These are phyloP conservation scores for Lentinula novae-zelandiae DNA, from an alignment of 1,284 basidiomycete species.

Conservation along the genomic window DNA sequence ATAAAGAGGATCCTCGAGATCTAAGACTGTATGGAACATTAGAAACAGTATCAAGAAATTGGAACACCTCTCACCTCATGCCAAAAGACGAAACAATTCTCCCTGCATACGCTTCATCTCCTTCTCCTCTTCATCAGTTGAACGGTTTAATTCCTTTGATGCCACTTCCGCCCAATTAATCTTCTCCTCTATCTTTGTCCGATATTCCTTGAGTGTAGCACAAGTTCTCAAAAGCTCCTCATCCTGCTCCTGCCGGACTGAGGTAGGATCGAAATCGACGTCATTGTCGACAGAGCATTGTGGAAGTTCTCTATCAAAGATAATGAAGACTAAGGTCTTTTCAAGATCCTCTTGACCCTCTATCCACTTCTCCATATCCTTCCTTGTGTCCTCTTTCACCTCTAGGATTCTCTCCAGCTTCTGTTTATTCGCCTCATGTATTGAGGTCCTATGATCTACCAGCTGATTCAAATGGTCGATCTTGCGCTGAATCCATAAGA, in stretches of 20 bases:
- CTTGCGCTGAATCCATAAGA: neutral
- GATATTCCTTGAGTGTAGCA: neutral
- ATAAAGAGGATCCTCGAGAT: too few relatives aligned
- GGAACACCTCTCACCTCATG: neutral
- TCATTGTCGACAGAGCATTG: neutral
- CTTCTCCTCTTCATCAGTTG: neutral
- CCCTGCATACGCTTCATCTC: neutral
- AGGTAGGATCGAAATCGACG: neutral
- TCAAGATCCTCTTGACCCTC: neutral
- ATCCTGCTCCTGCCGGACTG: neutral
- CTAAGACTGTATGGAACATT: neutral
- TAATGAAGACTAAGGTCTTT: neutral
- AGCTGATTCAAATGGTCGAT: neutral
- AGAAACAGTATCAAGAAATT: neutral
- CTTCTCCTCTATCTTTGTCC: neutral
- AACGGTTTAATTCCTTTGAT: neutral
- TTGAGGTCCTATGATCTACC: neutral
- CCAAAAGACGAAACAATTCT: neutral
- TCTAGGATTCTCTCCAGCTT: neutral
- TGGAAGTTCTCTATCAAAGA: neutral
- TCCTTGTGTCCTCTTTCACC: neutral
- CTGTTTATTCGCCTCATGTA: neutral
- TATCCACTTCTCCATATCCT: neutral
- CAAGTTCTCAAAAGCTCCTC: neutral
- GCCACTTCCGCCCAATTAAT: neutral